These are phyloP conservation scores for Pichiaceae sp. DNA, from an alignment of 1,139 yeast genomes.

Conservation along the genomic window DNA sequence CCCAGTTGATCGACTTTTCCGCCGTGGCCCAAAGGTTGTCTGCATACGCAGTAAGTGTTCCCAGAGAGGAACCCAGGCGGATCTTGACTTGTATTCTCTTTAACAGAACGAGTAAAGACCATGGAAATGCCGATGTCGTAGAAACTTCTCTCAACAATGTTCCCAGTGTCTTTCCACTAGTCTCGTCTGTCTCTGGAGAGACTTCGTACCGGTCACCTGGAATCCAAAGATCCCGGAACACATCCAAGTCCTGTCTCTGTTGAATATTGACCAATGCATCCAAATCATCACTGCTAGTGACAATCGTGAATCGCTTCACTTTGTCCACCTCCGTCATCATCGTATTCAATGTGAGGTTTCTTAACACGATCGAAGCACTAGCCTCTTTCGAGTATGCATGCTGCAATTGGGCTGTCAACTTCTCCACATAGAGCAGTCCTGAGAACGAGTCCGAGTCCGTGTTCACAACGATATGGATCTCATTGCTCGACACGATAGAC, in stretches of 20 bases:
- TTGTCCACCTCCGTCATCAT: slow-evolving; percentile 33
- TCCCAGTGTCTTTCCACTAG: slow-evolving; percentile 32
- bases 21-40: slow-evolving; percentile 65
- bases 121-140: slow-evolving; percentile 61
- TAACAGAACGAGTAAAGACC: slow-evolving; percentile 58
- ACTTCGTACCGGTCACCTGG: slow-evolving; percentile 32
- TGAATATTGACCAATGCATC: slow-evolving; percentile 64
- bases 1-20: slow-evolving; percentile 60
- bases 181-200: slow-evolving; percentile 6
- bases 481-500: slow-evolving; percentile 69
- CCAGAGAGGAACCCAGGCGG: slow-evolving; percentile 81
- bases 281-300: slow-evolving; percentile 49
- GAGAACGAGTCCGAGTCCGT: slow-evolving; percentile 40
- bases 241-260: slow-evolving; percentile 77
- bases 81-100: slow-evolving; percentile 46
- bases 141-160: slow-evolving; percentile 53
- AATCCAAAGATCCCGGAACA: slow-evolving; percentile 82
- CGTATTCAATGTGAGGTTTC: slow-evolving; percentile 36
- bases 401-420: slow-evolving; percentile 64
- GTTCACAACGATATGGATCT: slow-evolving; percentile 49
- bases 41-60: slow-evolving; percentile 46
- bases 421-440: slow-evolving; percentile 37
- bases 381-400: slow-evolving; percentile 87
- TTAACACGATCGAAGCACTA: slow-evolving; percentile 65
- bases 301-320: slow-evolving; percentile 33